Evolutionary conservation across 148 eudicot genomes (phyloP).

Genomic region (Agrostemma githago): DNA sequence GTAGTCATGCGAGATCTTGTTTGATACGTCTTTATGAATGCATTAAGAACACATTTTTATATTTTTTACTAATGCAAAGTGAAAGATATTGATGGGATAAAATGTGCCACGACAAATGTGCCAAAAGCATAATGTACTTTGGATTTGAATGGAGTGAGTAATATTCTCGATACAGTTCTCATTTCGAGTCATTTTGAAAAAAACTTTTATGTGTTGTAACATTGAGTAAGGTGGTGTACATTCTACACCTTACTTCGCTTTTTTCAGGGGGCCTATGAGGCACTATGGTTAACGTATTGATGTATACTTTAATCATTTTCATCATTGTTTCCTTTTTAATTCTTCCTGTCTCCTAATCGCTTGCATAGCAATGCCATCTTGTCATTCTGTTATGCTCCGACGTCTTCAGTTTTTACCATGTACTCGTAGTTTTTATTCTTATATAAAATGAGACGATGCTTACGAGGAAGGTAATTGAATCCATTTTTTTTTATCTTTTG

Average conservation of each 20-base stretch:
- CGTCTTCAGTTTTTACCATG: slow-evolving; percentile 1
- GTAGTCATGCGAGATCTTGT: too few species aligned
- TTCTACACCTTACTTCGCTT: not conserved
- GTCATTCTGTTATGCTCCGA: not conserved
- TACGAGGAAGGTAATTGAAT: not conserved
- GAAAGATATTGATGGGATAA: too few species aligned
- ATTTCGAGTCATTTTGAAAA: not conserved
- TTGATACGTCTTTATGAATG: too few species aligned
- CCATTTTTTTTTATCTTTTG: slow-evolving; percentile 1
- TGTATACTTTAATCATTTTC: not conserved
- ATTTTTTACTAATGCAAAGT: too few species aligned
- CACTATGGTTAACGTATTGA: not conserved
- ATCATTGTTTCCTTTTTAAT: not conserved
- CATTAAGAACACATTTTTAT: too few species aligned
- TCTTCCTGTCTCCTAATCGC: not conserved
- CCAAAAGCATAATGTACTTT: too few species aligned
- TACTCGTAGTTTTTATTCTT: not conserved
- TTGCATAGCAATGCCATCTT: not conserved
- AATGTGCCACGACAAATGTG: too few species aligned
- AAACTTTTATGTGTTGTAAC: not conserved
- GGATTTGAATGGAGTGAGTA: too few species aligned
- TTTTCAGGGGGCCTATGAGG: not conserved
- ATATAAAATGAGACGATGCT: not conserved
- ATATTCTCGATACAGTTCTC: not conserved
- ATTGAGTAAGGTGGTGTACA: not conserved